Conservation (phyloP, 2,329 filamentous ascomycete species). For the Cadophora luteo-olivacea region DNA sequence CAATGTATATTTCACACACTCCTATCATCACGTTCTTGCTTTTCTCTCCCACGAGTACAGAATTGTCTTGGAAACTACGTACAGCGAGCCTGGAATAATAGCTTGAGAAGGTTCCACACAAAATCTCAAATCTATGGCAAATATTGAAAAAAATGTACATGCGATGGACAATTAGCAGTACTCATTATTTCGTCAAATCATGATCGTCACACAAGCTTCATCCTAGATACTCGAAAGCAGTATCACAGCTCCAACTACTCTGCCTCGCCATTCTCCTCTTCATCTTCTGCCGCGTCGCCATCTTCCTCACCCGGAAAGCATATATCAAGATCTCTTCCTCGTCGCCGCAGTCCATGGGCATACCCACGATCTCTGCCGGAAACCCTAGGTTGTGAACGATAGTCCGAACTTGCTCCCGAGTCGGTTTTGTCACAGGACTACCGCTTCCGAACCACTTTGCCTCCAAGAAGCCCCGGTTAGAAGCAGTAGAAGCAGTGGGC, state of each 20-base stretch:
- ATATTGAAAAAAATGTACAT: too few relatives aligned
- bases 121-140: too few relatives aligned
- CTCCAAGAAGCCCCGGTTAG: background rate
- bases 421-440: background rate
- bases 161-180: background rate
- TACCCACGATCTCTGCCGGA: constrained; percentile 20
- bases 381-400: constrained; percentile 17
- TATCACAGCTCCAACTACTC: background rate
- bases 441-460: background rate
- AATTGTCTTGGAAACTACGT: background rate
- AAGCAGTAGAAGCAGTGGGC: too few relatives aligned
- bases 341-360: constrained; percentile 23
- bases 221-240: background rate
- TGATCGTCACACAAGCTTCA: background rate
- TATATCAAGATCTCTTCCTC: constrained; percentile 28
- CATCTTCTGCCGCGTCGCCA: background rate
- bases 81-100: too few relatives aligned
- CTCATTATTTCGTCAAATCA: background rate
- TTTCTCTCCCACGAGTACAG: too few relatives aligned
- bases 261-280: constrained; percentile 5
- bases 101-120: too few relatives aligned
- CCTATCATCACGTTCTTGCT: background rate
- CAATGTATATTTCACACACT: background rate
- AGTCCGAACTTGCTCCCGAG: constrained; percentile 19
- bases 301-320: constrained; percentile 25